Conservation (phyloP, 169 alveolate species). For the Plasmodium gonderi region DNA sequence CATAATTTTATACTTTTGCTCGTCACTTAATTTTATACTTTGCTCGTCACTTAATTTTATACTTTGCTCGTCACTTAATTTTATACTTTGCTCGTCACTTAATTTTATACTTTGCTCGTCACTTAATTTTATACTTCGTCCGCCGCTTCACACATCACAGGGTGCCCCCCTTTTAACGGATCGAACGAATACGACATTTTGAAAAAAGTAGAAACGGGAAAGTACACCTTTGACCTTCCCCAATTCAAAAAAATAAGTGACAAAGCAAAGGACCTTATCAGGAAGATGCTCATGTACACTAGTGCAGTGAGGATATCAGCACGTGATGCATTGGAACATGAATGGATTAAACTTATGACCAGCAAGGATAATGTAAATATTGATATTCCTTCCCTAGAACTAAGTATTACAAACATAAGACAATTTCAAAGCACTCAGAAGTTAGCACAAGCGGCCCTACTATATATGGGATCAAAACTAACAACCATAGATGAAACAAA, state of each 20-base stretch:
- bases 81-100: background rate
- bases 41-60: too few species aligned
- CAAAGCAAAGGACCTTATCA: conserved; percentile 89
- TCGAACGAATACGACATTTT: conserved; percentile 89
- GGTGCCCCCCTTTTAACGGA: conserved; percentile 94
- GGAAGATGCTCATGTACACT: conserved; percentile 88
- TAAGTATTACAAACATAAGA: conserved; percentile 85
- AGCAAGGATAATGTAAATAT: conserved; percentile 79
- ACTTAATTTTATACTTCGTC: too few species aligned
- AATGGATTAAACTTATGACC: conserved; percentile 89
- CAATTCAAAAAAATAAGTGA: conserved; percentile 91
- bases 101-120: conserved; percentile 10
- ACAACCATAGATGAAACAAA: conserved; percentile 91
- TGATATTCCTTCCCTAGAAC: conserved; percentile 84
- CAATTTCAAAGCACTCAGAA: conserved; percentile 91
- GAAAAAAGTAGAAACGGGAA: conserved; percentile 90
- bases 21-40: background rate
- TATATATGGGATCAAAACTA: conserved; percentile 92
- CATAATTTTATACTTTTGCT: background rate
- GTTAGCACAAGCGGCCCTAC: conserved; percentile 92
- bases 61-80: background rate
- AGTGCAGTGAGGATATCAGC: conserved; percentile 91
- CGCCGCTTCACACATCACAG: conserved; percentile 74
- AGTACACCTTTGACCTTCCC: conserved; percentile 83
- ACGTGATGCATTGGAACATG: conserved; percentile 86